These are phyloP conservation scores for Aspergillus neoniger DNA, from an alignment of 2,329 filamentous ascomycete species.

Conservation along the genomic window DNA sequence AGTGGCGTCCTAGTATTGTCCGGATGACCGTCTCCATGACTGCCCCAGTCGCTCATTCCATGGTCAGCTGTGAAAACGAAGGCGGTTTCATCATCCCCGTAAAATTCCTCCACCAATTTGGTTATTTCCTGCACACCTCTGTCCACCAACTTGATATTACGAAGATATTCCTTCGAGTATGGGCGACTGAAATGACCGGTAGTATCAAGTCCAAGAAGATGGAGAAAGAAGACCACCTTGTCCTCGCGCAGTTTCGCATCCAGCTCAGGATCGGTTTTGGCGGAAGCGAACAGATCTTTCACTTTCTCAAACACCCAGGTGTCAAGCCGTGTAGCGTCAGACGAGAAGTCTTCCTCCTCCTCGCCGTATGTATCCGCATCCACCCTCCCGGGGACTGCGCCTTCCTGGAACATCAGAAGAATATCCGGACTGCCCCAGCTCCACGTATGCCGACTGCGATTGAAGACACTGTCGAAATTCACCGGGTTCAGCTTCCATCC, in stretches of 20 bases:
- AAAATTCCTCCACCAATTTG: conserved; percentile 80
- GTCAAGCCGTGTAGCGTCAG: conserved; percentile 78
- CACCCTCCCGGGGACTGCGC: conserved; percentile 83
- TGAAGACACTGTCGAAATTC: conserved; percentile 98
- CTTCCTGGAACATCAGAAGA: conserved; percentile 92
- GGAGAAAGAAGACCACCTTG: conserved; percentile 91
- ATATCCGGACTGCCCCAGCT: conserved; percentile 99
- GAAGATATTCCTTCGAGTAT: conserved; percentile 91
- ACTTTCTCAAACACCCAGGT: conserved; percentile 96
- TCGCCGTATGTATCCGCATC: conserved; percentile 82
- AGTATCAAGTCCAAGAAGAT: conserved; percentile 89
- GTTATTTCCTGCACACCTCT: conserved; percentile 83
- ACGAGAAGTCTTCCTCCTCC: conserved; percentile 87
- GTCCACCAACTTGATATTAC: conserved; percentile 94
- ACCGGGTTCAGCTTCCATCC: conserved; percentile 99
- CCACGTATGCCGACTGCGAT: conserved; percentile 94
- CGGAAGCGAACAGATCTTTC: conserved; percentile 79
- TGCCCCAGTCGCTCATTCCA: conserved; percentile 99
- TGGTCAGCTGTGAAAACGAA: conserved; percentile 98
- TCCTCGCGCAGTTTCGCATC: conserved; percentile 73
- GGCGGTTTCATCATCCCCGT: conserved; percentile 78
- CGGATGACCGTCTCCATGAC: conserved; percentile 94
- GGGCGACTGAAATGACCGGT: conserved; percentile 83
- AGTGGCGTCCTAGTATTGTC: conserved; percentile 95
- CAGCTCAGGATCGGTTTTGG: conserved; percentile 74